Base-by-base conservation (phyloP, 1,284 basidiomycete species). In the Polyporus tsugae region DNA sequence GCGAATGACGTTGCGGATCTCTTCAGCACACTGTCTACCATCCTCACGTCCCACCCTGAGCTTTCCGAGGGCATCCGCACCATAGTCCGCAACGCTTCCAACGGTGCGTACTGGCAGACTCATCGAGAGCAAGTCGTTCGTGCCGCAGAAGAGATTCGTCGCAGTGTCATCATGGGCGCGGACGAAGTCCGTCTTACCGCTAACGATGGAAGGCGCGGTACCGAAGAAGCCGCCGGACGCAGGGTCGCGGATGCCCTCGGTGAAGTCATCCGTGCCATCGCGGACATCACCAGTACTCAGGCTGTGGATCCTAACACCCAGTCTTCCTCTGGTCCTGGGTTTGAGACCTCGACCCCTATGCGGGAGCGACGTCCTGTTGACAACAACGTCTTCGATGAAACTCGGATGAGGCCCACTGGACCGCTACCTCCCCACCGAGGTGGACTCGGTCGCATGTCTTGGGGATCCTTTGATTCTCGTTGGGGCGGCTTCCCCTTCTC, bases 21-120 rank as follows among this genome's bases (percentile, higher is more conserved):
- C 38, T 79, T 94, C 66, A 83, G 82, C 58, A 83, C 83, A 2
- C 76, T 93, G 63, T 86, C 84, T 42, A 80, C 76, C 25, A 82
- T 88, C 33, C 79, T 93, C 59, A 79, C 85, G 0, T 78, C 85
- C 9, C 91, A 93, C 73, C 92, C 92, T 2, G 91, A 94, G 72
- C 78, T 94, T 13, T 86, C 89, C 1, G 89, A 91, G 69, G 85
- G 85, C 46, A 75, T 94, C 64, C 88, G 86, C 63, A 89, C 86
- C 73, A 86, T 94, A 55, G 75, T 89, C 44, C 81, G 81, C 63
- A 91, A 93, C 72, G 82, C 89, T 9, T 82, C 85, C 4, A 86
- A 82, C 63, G 92, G 91, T 25, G 80, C 83, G 17, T 94, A 94
- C 75, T 93, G 90, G 91, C 78, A 81, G 53, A 77, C 83, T 35